Evolutionary conservation across 768 basidiomycete genomes (phyloP).

Genomic region (Lactarius deliciosus): DNA sequence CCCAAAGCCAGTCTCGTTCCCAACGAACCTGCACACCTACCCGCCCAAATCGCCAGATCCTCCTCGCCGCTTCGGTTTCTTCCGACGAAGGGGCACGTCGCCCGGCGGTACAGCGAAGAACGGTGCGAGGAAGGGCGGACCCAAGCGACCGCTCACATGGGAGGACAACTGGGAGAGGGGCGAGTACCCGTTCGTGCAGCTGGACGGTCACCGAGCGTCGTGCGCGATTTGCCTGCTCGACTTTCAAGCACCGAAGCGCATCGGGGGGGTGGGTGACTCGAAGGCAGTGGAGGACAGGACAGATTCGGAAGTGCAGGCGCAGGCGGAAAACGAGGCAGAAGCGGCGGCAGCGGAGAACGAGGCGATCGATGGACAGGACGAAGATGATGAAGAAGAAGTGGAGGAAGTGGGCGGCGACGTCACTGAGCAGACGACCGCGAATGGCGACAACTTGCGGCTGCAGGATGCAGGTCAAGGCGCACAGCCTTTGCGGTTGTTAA

Average conservation of each 20-base stretch:
- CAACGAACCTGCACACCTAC: slow-evolving; percentile 48
- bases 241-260: slow-evolving; percentile 67
- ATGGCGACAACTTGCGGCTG: slow-evolving; percentile 47
- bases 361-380: slow-evolving; percentile 37
- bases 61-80: slow-evolving; percentile 54
- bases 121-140: slow-evolving; percentile 21
- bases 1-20: slow-evolving; percentile 26
- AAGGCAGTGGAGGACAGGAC: slow-evolving; percentile 29
- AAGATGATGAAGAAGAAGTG: slow-evolving; percentile 29
- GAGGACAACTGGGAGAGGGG: slow-evolving; percentile 76
- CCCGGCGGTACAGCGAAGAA: slow-evolving; percentile 26
- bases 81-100: slow-evolving; percentile 15
- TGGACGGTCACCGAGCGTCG: slow-evolving; percentile 80
- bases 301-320: slow-evolving; percentile 6
- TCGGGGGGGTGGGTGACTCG: slow-evolving; percentile 36
- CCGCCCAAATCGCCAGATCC: slow-evolving; percentile 52
- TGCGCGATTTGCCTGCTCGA: slow-evolving; percentile 86
- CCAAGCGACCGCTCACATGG: slow-evolving; percentile 52
- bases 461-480: slow-evolving; percentile 74
- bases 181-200: slow-evolving; percentile 76
- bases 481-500: slow-evolving; percentile 71
- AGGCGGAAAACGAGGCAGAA: background rate
- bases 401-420: slow-evolving; percentile 38
- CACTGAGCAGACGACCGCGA: background rate
- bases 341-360: slow-evolving; percentile 8